Evolutionary conservation across 2,329 filamentous ascomycete genomes (phyloP).

Genomic region (Calonectria multiphialidica): DNA sequence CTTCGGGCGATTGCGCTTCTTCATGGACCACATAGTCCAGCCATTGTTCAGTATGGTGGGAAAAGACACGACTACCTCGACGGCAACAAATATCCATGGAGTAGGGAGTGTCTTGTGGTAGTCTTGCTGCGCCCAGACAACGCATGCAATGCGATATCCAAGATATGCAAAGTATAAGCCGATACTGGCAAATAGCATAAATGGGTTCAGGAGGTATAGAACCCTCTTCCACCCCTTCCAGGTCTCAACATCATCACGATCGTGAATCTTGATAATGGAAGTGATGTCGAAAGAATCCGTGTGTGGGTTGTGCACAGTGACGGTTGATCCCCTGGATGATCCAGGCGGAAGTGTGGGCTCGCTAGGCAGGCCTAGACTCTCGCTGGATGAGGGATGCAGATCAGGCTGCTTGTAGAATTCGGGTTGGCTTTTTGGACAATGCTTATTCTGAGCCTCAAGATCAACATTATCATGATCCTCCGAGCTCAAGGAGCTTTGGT

Average conservation of each 20-base stretch:
- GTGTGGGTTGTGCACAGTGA: neutral
- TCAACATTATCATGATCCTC: neutral
- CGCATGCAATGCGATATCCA: neutral
- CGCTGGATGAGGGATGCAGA: neutral
- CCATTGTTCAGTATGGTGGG: neutral
- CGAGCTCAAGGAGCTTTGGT: neutral
- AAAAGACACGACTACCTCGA: neutral
- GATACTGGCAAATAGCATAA: neutral
- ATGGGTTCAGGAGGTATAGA: neutral
- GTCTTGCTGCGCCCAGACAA: neutral
- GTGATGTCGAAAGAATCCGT: neutral
- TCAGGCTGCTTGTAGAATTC: too few species aligned
- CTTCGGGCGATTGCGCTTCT: conserved; percentile 1
- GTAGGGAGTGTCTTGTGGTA: neutral
- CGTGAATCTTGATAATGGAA: neutral
- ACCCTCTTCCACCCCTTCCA: neutral
- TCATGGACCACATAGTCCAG: neutral
- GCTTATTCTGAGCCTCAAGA: neutral
- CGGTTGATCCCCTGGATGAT: neutral
- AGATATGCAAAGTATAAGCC: neutral
- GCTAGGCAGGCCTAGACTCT: neutral
- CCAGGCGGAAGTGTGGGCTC: neutral
- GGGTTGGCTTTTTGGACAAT: neutral
- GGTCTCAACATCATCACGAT: conserved; percentile 24
- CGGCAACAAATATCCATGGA: neutral